Evolutionary conservation across 805 yeast genomes (phyloP), one percentile per base, ranked within the genome.

Genomic region (Ogataea wickerhamii): DNA sequence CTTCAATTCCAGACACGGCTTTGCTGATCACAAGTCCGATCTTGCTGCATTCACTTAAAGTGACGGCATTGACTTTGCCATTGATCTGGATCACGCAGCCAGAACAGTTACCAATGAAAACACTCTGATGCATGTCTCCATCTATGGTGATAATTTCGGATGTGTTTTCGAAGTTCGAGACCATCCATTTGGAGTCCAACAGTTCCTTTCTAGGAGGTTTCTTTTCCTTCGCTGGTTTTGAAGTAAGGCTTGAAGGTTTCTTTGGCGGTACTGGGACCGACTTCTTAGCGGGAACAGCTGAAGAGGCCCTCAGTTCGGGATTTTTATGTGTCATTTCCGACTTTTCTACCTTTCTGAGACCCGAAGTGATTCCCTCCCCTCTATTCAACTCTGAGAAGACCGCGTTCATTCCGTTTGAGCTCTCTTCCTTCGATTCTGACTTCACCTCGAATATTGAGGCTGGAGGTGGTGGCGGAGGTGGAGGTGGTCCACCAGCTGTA

Each of bases 281-380:
- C 49, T 73, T 74, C 55, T 72, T 71, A 1, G 68, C 59, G 3
- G 75, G 71, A 17, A 75, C 72, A 3, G 73, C 61, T 2, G 79
- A 71, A 4, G 76, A 61, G 8, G 68, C 73, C 53, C 96, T 82
- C 51, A 89, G 69, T 32, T 70, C 80, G 2, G 96, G 95, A 61
- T 88, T 87, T 65, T 87, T 88, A 64, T 87, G 96, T 17, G 96
- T 87, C 88, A 86, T 87, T 64, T 88, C 86, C 6, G 94, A 82
- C 67, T 80, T 87, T 51, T 89, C 97, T 27, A 91, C 97, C 60
- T 91, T 91, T 60, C 83, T 87, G 49, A 93, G 76, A 11, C 88
- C 86, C 24, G 88, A 70, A 2, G 98, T 89, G 53, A 93, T 82
- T 32, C 65, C 67, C 49, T 80, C 85, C 43, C 99, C 99, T 66